A percentile compares a stretch with the other conserved stretches of the same genome.
These are phyloP conservation scores for Erodium trifolium DNA, from an alignment of 441 rosid genomes.

Conservation along the genomic window DNA sequence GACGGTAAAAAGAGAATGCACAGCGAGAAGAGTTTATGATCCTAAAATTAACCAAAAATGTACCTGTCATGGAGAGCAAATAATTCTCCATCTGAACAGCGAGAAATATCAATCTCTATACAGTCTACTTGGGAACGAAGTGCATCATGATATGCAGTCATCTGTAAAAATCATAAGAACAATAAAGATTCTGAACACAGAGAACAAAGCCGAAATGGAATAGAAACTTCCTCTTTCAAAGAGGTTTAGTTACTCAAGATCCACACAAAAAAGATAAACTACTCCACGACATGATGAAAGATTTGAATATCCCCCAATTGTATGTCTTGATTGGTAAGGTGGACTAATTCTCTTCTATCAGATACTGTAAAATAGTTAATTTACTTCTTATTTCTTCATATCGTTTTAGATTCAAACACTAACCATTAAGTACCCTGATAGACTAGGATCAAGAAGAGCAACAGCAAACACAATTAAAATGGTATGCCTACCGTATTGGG, in stretches of 20 bases:
- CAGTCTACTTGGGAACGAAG: constrained; percentile 74
- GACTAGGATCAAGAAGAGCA: not conserved
- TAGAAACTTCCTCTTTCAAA: not conserved
- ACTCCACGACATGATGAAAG: too few species aligned
- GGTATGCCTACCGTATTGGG: constrained; percentile 65
- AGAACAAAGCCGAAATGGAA: not conserved
- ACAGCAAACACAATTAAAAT: constrained; percentile 12
- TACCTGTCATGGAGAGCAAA: constrained; percentile 94
- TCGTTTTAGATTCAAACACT: not conserved
- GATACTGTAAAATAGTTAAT: too few species aligned
- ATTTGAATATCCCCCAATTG: too few species aligned
- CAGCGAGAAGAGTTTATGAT: not conserved
- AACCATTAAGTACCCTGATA: not conserved
- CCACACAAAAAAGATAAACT: too few species aligned
- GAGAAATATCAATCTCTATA: constrained; percentile 89
- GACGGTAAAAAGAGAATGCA: too few species aligned
- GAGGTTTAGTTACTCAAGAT: not conserved
- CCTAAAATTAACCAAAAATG: constrained; percentile 8
- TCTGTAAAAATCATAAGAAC: constrained; percentile 31
- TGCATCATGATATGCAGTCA: constrained; percentile 66
- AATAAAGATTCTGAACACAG: constrained; percentile 1
- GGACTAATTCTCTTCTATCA: too few species aligned
- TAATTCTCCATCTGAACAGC: constrained; percentile 76
- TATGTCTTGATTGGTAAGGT: too few species aligned
- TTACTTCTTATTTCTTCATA: not conserved